Evolutionary conservation across 1,284 basidiomycete species (phyloP).

Genomic region (Porodaedalea pini): DNA sequence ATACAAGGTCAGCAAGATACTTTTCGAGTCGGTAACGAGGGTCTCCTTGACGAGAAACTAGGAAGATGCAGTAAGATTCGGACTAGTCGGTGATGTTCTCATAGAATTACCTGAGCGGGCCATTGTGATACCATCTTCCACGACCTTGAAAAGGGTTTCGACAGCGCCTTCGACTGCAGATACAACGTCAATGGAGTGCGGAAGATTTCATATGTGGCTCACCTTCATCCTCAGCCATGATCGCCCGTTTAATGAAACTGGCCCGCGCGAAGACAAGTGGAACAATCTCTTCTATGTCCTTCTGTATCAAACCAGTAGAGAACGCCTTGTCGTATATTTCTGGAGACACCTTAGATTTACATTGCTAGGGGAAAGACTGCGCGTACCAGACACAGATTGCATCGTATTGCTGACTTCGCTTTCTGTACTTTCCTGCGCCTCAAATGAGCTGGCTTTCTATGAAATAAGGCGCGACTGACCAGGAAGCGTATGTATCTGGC

Average conservation of each 20-base stretch:
- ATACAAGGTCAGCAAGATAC: conserved; percentile 69
- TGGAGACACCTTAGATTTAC: conserved; percentile 27
- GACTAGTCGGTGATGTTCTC: too few species aligned
- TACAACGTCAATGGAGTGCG: conserved; percentile 9
- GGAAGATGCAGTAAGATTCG: background rate
- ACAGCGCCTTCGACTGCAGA: conserved; percentile 46
- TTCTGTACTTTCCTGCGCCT: conserved; percentile 38
- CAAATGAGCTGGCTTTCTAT: background rate
- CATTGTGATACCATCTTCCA: conserved; percentile 59
- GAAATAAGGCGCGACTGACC: conserved; percentile 36
- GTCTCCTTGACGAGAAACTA: conserved; percentile 47
- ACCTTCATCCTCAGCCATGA: conserved; percentile 48
- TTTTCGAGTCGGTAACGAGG: conserved; percentile 74
- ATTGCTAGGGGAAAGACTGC: conserved; percentile 9
- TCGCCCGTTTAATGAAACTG: conserved; percentile 55
- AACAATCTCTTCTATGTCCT: conserved; percentile 64
- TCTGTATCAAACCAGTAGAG: conserved; percentile 48
- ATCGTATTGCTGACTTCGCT: conserved; percentile 25
- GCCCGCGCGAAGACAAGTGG: conserved; percentile 64
- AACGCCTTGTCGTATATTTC: conserved; percentile 59
- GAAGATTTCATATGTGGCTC: conserved; percentile 19
- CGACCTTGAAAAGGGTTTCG: conserved; percentile 46
- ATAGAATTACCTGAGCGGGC: conserved; percentile 48
- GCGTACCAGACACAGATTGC: conserved; percentile 36
- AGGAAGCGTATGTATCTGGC: conserved; percentile 66